phyloP scores from a whole-genome alignment of 2,329 filamentous ascomycete genomes.

The Botrytis cinerea region DNA sequence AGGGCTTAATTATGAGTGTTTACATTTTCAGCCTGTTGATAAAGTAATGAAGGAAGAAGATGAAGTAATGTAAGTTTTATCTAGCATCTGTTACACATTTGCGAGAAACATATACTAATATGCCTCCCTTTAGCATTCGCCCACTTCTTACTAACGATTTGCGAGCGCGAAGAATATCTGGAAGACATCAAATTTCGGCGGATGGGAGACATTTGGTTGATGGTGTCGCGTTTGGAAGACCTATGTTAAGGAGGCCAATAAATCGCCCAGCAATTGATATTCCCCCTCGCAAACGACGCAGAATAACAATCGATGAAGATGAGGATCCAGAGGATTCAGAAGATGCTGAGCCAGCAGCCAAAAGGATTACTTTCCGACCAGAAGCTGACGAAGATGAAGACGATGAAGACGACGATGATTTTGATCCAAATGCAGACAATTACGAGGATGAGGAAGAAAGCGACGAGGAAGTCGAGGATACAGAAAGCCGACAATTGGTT shows the following conservation, averaged over 20 bases:
- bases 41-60: conserved; percentile 79
- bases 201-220: conserved; percentile 83
- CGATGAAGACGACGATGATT: conserved; percentile 31
- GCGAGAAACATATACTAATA: conserved; percentile 20
- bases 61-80: conserved; percentile 67
- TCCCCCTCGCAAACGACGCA: conserved; percentile 70
- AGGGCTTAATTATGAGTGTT: conserved; percentile 74
- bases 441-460: conserved; percentile 37
- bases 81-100: background rate
- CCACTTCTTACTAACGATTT: conserved; percentile 75
- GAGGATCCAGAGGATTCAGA: conserved; percentile 43
- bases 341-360: conserved; percentile 29
- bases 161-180: conserved; percentile 69
- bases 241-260: conserved; percentile 60
- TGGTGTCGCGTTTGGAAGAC: conserved; percentile 79
- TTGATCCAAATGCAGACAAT: conserved; percentile 35
- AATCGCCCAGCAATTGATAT: conserved; percentile 69
- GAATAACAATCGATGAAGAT: conserved; percentile 48
- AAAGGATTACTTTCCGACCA: conserved; percentile 31
- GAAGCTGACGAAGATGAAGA: conserved; percentile 24
- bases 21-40: conserved; percentile 77
- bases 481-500: conserved; percentile 29
- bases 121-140: conserved; percentile 61
- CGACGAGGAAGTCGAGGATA: conserved; percentile 41
- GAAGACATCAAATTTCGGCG: conserved; percentile 76